These are phyloP conservation scores for Withania somnifera DNA, from an alignment of 305 asterid species.

Conservation along the genomic window DNA sequence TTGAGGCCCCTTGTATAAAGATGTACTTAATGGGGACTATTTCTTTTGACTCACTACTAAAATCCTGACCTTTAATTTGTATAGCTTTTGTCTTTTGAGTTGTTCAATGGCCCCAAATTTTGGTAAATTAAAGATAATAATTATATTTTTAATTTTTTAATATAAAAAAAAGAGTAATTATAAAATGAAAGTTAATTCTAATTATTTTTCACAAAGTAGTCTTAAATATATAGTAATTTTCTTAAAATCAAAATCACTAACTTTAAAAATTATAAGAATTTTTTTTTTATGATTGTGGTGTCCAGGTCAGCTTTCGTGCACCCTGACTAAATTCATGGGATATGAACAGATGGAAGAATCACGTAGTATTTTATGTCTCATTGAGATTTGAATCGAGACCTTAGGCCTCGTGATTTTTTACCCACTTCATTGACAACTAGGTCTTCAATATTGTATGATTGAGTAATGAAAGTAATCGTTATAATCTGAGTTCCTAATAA, in stretches of 20 bases:
- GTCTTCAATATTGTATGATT: no score
- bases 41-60: neutral
- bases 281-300: no score
- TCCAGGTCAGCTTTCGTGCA: no score
- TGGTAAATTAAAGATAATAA: neutral
- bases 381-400: no score
- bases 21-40: neutral
- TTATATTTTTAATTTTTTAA: neutral
- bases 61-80: neutral
- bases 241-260: neutral
- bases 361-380: no score
- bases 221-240: neutral
- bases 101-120: slow-evolving; percentile 1
- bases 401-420: no score
- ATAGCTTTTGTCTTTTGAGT: slow-evolving; percentile 2
- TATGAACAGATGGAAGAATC: no score
- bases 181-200: neutral
- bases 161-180: neutral
- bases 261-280: neutral
- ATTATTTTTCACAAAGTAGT: neutral
- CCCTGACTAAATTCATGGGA: no score
- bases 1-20: neutral
- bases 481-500: neutral
- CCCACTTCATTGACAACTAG: no score
- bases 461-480: neutral